Evolutionary conservation across 495 filamentous ascomycete genomes (phyloP).

Genomic region (Trichodelitschia bisporula): DNA sequence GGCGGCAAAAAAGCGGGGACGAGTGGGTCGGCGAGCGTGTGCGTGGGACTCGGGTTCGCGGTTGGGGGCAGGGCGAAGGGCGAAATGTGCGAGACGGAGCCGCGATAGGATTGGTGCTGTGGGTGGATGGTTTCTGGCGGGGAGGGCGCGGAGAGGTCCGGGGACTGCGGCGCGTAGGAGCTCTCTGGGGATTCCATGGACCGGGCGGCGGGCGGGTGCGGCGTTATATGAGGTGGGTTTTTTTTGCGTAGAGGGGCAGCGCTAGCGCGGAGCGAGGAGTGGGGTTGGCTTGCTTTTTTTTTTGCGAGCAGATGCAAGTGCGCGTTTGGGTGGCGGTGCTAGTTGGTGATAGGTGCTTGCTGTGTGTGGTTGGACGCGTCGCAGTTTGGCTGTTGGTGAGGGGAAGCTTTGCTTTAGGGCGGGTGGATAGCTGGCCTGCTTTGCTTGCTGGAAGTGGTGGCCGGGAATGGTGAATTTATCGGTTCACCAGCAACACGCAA

Average conservation of each 20-base stretch:
- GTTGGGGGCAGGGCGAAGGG: slow-evolving; percentile 7
- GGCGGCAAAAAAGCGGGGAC: slow-evolving; percentile 4
- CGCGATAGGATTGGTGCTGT: slow-evolving; percentile 13
- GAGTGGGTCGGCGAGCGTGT: not conserved
- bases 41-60: slow-evolving; percentile 3
- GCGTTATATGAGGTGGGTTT: not conserved
- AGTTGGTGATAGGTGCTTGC: too few relatives aligned
- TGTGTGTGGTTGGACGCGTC: too few relatives aligned
- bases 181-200: slow-evolving; percentile 4
- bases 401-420: too few relatives aligned
- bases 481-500: too few relatives aligned
- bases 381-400: too few relatives aligned
- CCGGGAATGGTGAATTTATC: too few relatives aligned
- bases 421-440: too few relatives aligned
- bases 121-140: slow-evolving; percentile 6
- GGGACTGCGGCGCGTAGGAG: slow-evolving; percentile 13
- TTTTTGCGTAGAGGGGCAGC: not conserved
- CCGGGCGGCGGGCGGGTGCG: not conserved
- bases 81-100: slow-evolving; percentile 9
- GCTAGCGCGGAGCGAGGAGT: not conserved
- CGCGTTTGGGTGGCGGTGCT: slow-evolving; percentile 1
- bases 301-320: slow-evolving; percentile 1
- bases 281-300: not conserved
- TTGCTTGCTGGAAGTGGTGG: too few relatives aligned
- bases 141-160: slow-evolving; percentile 10